A percentile compares a stretch with the other conserved stretches of the same genome.
Conservation (phyloP, 2,329 filamentous ascomycete species). For the Leptosphaerulina australis region DNA sequence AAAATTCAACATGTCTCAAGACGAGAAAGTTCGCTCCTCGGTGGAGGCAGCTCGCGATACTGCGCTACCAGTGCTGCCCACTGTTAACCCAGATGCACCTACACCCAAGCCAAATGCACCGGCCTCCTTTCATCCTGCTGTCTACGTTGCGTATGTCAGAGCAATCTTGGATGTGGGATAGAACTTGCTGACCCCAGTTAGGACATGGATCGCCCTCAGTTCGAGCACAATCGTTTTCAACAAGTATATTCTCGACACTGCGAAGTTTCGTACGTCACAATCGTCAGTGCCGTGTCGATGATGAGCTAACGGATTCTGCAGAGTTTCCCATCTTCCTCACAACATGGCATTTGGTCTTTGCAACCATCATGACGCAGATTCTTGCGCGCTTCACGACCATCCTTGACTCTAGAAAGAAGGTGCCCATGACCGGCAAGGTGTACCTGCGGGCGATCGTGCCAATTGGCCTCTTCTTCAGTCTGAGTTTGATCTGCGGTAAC, state of each 20-base stretch:
- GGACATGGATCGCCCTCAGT: conserved; percentile 89
- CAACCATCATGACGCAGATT: conserved; percentile 91
- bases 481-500: conserved; percentile 96
- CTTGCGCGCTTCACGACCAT: conserved; percentile 87
- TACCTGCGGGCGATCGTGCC: conserved; percentile 93
- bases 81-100: conserved; percentile 75
- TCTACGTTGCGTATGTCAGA: conserved; percentile 73
- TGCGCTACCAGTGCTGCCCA: conserved; percentile 71
- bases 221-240: conserved; percentile 98
- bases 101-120: conserved; percentile 68
- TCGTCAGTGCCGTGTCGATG: conserved; percentile 1
- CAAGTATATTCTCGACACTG: conserved; percentile 93
- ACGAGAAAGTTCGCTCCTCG: conserved; percentile 81
- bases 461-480: conserved; percentile 93
- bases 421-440: conserved; percentile 95
- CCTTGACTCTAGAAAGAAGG: conserved; percentile 91
- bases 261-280: conserved; percentile 74
- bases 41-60: conserved; percentile 73
- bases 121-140: conserved; percentile 72
- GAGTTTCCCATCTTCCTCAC: conserved; percentile 68
- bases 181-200: conserved; percentile 50
- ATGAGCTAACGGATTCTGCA: conserved; percentile 39
- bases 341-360: conserved; percentile 93
- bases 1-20: conserved; percentile 60
- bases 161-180: conserved; percentile 48